These are phyloP conservation scores for Aspergillus mulundensis DNA, from an alignment of 495 filamentous ascomycete species.

Conservation along the genomic window DNA sequence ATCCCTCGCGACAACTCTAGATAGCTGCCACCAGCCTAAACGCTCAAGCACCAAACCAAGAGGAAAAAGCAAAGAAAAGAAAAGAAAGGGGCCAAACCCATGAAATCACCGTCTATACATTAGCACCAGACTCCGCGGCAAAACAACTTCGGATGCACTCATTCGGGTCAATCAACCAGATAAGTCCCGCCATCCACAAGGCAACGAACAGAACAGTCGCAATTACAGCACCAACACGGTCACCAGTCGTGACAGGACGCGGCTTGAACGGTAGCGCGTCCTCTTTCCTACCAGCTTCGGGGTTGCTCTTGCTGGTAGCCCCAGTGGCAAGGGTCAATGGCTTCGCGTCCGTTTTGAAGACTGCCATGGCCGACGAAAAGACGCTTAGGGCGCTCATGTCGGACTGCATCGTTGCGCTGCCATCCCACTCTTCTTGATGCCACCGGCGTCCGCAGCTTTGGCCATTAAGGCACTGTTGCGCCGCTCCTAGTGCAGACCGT, in stretches of 20 bases:
- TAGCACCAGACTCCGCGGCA: neutral
- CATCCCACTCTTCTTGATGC: slow-evolving; percentile 45
- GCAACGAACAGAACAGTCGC: slow-evolving; percentile 56
- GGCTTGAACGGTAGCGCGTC: slow-evolving; percentile 21
- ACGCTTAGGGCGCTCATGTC: slow-evolving; percentile 59
- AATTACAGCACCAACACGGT: slow-evolving; percentile 62
- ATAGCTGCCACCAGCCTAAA: neutral
- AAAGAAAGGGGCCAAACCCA: neutral
- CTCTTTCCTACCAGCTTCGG: slow-evolving; percentile 48
- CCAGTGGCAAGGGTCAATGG: slow-evolving; percentile 57
- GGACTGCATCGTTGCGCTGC: slow-evolving; percentile 48
- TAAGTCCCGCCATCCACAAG: slow-evolving; percentile 46
- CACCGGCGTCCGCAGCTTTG: slow-evolving; percentile 51
- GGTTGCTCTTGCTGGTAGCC: slow-evolving; percentile 63
- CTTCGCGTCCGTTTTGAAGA: slow-evolving; percentile 32
- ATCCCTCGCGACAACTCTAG: neutral
- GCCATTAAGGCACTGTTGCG: slow-evolving; percentile 53
- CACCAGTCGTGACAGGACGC: slow-evolving; percentile 48
- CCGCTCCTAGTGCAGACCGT: slow-evolving; percentile 56
- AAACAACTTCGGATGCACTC: neutral
- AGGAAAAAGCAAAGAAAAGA: neutral
- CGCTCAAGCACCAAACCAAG: neutral
- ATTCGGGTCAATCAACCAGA: slow-evolving; percentile 22
- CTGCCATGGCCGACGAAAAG: slow-evolving; percentile 50
- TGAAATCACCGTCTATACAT: neutral